Evolutionary conservation across 345 rosid species (phyloP).

Genomic region (Excoecaria cochinchinensis): DNA sequence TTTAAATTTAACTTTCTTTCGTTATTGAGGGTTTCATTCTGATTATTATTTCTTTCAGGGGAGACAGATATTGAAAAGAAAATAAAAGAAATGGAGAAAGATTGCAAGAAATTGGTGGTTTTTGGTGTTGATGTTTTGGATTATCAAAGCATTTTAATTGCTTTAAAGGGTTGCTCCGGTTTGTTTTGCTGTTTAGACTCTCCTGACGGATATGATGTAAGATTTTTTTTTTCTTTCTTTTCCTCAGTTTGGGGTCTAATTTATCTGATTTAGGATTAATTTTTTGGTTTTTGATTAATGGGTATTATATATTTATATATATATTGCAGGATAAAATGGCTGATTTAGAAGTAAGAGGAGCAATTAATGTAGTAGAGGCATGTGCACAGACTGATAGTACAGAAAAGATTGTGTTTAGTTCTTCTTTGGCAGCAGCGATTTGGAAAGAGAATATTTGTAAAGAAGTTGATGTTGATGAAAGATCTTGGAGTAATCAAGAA

Average conservation of each 20-base stretch:
- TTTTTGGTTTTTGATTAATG: background rate
- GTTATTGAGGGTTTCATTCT: background rate
- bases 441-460: conserved; percentile 71
- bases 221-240: too few relatives aligned
- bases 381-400: conserved; percentile 68
- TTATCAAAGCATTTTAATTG: conserved; percentile 70
- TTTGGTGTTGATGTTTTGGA: conserved; percentile 66
- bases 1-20: too few relatives aligned
- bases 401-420: conserved; percentile 63
- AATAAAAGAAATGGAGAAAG: conserved; percentile 60
- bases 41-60: conserved; percentile 29
- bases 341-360: conserved; percentile 83
- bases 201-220: conserved; percentile 66
- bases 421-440: conserved; percentile 75
- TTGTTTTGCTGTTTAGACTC: conserved; percentile 72
- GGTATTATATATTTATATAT: too few relatives aligned
- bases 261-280: background rate
- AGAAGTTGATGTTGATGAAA: conserved; percentile 69
- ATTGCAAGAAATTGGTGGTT: conserved; percentile 52
- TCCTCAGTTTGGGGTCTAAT: too few relatives aligned
- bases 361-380: conserved; percentile 80
- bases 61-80: conserved; percentile 57
- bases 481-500: conserved; percentile 70
- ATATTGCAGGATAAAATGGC: conserved; percentile 45
- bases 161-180: conserved; percentile 66